Conservation (phyloP, 306 rosid genomes). For the Corylus heterophylla region DNA sequence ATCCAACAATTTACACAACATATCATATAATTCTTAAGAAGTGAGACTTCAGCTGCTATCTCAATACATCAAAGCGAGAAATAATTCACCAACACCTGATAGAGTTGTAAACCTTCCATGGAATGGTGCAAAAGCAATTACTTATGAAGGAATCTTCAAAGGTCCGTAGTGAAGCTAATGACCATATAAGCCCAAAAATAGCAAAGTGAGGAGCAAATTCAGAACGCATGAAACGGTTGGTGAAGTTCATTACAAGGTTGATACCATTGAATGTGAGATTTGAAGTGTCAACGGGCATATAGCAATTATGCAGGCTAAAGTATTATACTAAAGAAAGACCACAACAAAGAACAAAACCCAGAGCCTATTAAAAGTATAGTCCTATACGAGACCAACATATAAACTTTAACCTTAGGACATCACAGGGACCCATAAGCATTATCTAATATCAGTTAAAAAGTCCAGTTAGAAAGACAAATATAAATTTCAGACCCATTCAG, state of each 20-base stretch:
- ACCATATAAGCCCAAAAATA: slow-evolving; percentile 8
- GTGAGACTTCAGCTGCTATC: not conserved
- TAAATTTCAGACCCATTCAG: slow-evolving; percentile 40
- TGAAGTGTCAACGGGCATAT: slow-evolving; percentile 1
- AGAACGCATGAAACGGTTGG: not conserved
- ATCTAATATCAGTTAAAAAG: slow-evolving; percentile 36
- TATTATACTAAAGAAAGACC: not conserved
- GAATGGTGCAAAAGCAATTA: not conserved
- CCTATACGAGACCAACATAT: slow-evolving; percentile 35
- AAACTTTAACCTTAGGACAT: slow-evolving; percentile 42
- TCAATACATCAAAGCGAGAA: not conserved
- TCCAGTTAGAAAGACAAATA: slow-evolving; percentile 22
- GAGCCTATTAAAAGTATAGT: slow-evolving; percentile 33
- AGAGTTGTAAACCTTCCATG: not conserved
- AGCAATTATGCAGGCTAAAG: not conserved
- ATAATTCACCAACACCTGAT: not conserved
- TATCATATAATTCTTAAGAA: slow-evolving; percentile 16
- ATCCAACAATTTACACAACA: slow-evolving; percentile 1
- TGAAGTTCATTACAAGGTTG: slow-evolving; percentile 7
- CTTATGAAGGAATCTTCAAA: not conserved
- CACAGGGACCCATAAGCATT: slow-evolving; percentile 38
- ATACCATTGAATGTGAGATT: not conserved
- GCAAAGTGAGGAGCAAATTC: slow-evolving; percentile 1
- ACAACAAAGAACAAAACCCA: slow-evolving; percentile 2
- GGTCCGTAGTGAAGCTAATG: not conserved